Conservation (phyloP, 2,329 filamentous ascomycete genomes). For the Microcera coccophila region DNA sequence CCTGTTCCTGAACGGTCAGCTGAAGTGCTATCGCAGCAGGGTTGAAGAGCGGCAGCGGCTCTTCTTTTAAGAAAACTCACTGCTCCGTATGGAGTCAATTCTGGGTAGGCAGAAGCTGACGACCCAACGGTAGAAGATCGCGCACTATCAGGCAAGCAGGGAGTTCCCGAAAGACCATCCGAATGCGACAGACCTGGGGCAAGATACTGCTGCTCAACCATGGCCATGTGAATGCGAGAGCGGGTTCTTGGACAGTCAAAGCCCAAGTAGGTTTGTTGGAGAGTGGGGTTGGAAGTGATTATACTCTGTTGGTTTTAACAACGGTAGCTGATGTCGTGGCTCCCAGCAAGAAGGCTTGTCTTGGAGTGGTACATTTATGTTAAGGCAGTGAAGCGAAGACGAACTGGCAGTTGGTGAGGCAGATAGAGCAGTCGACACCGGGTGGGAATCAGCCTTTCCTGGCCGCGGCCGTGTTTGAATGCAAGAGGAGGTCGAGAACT, state of each 20-base stretch:
- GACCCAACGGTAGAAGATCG: constrained; percentile 18
- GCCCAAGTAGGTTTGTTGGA: constrained; percentile 20
- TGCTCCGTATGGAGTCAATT: constrained; percentile 29
- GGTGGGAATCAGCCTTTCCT: constrained; percentile 27
- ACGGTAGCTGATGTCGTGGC: constrained; percentile 16
- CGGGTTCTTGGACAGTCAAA: constrained; percentile 20
- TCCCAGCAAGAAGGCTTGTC: constrained; percentile 15
- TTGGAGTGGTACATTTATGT: constrained; percentile 26
- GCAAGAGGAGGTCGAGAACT: constrained; percentile 15
- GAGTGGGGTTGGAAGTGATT: constrained; percentile 13
- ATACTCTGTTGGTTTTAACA: constrained; percentile 15
- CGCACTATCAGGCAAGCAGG: constrained; percentile 25
- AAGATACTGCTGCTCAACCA: constrained; percentile 36
- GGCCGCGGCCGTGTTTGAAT: constrained; percentile 27
- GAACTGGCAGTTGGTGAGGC: constrained; percentile 19
- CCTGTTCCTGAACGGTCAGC: constrained; percentile 15
- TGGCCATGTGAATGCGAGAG: constrained; percentile 27
- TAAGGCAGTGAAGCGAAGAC: constrained; percentile 12
- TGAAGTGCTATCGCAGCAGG: neutral
- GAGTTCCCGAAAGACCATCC: constrained; percentile 28
- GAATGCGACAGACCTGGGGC: constrained; percentile 31
- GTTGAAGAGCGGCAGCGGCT: constrained; percentile 1
- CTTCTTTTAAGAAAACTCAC: constrained; percentile 24
- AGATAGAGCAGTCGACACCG: constrained; percentile 18
- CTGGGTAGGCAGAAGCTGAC: constrained; percentile 26